Evolutionary conservation across 2,329 filamentous ascomycete species (phyloP).

Genomic region (Cryphonectria carpinicola): DNA sequence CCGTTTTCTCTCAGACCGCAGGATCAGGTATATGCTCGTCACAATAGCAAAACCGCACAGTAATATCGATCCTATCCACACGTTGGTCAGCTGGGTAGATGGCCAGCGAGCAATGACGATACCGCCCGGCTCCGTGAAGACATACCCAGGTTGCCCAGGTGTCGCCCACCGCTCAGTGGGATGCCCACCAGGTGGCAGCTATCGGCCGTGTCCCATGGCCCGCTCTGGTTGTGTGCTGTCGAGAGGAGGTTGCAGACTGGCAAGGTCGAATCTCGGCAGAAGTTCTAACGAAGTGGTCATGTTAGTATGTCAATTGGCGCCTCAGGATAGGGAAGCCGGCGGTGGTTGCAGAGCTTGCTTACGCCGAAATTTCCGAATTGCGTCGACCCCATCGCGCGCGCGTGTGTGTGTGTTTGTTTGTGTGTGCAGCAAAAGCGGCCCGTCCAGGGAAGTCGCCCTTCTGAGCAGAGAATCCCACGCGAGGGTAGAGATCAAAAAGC

Average conservation of each 20-base stretch:
- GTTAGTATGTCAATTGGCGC: slow-evolving; percentile 34
- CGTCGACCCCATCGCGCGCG: slow-evolving; percentile 66
- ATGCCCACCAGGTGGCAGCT: slow-evolving; percentile 82
- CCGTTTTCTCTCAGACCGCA: slow-evolving; percentile 84
- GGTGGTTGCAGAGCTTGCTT: slow-evolving; percentile 33
- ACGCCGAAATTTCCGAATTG: slow-evolving; percentile 66
- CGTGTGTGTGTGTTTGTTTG: slow-evolving; percentile 11
- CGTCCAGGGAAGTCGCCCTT: slow-evolving; percentile 1
- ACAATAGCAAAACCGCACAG: slow-evolving; percentile 78
- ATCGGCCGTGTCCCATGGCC: slow-evolving; percentile 52
- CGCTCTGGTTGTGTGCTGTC: slow-evolving; percentile 59
- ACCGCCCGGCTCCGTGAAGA: slow-evolving; percentile 36
- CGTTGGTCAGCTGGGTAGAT: slow-evolving; percentile 30
- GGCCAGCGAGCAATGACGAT: background rate
- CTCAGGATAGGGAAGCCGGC: slow-evolving; percentile 23
- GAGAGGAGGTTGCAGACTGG: slow-evolving; percentile 83
- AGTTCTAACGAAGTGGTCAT: slow-evolving; percentile 59
- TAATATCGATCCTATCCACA: slow-evolving; percentile 68
- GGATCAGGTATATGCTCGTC: slow-evolving; percentile 68
- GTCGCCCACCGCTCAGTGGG: slow-evolving; percentile 62
- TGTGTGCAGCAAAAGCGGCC: slow-evolving; percentile 29
- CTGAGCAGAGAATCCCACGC: background rate
- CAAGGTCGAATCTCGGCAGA: slow-evolving; percentile 82
- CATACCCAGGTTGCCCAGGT: slow-evolving; percentile 81
- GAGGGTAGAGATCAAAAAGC: background rate